Evolutionary conservation across 768 basidiomycete species (phyloP), one percentile per base, ranked within the genome.

Genomic region (Lactarius sanguifluus): DNA sequence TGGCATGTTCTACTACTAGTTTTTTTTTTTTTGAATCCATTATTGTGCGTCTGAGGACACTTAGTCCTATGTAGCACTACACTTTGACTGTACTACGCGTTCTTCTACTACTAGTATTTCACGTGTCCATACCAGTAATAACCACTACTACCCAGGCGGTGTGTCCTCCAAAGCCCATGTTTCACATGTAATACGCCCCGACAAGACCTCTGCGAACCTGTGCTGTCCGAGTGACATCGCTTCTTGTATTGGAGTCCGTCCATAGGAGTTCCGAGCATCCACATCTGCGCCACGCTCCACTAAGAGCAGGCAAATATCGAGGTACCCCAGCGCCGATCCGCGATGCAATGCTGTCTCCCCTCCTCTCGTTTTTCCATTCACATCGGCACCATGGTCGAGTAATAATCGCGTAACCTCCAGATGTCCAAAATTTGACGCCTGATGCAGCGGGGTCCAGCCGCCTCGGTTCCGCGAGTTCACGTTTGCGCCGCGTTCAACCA

Each of bases 381-480:
- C 20, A 56, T 63, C n/a, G 1, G 62, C 62, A 30, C 34, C 54
- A 7, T 45, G 30, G 25, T 57, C 40, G 8, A 63, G 62, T 12
- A 63, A n/a, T 2, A 57, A 15, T n/a, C 23, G 41, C 5, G 16
- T 25, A 45, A 63, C 32, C 5, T 45, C 55, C 7, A 23, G 5
- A 4, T 45, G 41, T 15, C 55, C 62, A 1, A 1, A 5, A 18
- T 4, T 16, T 30, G 40, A 64, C 7, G 62, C 62, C 8, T 5
- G 15, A 5, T 7, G 56, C 5, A 64, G 43, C 4, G 62, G 43
- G 1, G 56, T 64, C 56, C 30, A 16, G 28, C 40, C 16, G 7
- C 16, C 7, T 28, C n/a, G 12, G 43, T 9, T 43, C 13, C 16
- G 55, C 23, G 56, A 12, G n/a, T 64, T 57, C 25, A 57, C 43